Evolutionary conservation across 1,284 basidiomycete genomes (phyloP).

Genomic region (Cryptococcus hybrid): DNA sequence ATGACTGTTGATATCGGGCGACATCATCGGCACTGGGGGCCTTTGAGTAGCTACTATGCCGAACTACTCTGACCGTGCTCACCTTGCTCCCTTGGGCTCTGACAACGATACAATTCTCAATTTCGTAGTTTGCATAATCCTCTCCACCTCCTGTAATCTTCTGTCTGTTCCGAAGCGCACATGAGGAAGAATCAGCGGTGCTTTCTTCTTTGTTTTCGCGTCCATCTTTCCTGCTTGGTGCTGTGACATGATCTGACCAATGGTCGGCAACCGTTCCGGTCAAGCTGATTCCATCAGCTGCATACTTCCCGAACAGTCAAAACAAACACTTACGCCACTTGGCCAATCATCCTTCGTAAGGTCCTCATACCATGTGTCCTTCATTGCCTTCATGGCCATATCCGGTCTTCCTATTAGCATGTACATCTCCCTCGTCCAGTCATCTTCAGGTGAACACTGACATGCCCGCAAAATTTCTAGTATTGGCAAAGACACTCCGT

Average conservation of each 20-base stretch:
- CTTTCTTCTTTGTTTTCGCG: conserved; percentile 8
- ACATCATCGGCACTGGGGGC: conserved; percentile 32
- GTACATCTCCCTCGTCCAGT: conserved; percentile 71
- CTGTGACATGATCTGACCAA: conserved; percentile 18
- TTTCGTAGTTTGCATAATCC: conserved; percentile 77
- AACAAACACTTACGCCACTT: conserved; percentile 12
- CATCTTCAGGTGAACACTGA: conserved; percentile 69
- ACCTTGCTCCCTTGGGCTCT: conserved; percentile 72
- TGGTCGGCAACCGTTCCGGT: conserved; percentile 14
- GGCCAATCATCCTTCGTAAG: conserved; percentile 14
- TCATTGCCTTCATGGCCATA: conserved; percentile 50
- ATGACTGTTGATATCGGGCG: conserved; percentile 65
- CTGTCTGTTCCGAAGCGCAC: conserved; percentile 84
- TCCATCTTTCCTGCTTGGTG: neutral
- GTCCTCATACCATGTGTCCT: neutral
- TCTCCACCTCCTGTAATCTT: conserved; percentile 78
- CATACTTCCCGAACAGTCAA: neutral
- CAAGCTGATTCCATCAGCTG: conserved; percentile 5
- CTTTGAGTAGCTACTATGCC: neutral
- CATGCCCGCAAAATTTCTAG: conserved; percentile 77
- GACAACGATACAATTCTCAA: conserved; percentile 64
- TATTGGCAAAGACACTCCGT: conserved; percentile 75
- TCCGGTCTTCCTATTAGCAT: conserved; percentile 76
- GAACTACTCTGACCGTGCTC: conserved; percentile 27
- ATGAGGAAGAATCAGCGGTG: conserved; percentile 42